phyloP scores from a whole-genome alignment of 208 protist genomes.

The Crithidia sp. region DNA sequence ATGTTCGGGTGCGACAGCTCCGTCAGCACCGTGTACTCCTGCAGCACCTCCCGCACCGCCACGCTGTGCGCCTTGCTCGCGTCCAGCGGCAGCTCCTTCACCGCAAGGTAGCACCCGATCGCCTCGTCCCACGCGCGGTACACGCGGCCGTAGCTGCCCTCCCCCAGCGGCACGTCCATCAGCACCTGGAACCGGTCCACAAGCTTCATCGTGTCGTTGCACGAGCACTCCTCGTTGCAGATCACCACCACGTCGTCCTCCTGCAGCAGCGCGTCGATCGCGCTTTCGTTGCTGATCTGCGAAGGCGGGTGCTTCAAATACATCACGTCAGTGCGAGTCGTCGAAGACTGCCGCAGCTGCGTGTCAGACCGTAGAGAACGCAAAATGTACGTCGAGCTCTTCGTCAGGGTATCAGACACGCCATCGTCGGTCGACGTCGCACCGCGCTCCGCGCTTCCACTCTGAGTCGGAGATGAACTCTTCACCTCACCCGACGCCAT shows the following conservation, averaged over 20 bases:
- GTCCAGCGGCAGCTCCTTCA: slow-evolving; percentile 68
- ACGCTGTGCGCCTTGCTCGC: slow-evolving; percentile 25
- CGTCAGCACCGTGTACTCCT: slow-evolving; percentile 77
- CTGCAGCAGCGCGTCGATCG: slow-evolving; percentile 47
- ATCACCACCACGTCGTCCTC: slow-evolving; percentile 66
- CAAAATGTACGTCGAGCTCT: slow-evolving; percentile 15
- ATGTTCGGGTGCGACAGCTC: slow-evolving; percentile 70
- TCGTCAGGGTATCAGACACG: background rate
- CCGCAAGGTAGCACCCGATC: slow-evolving; percentile 60
- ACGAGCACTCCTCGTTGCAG: slow-evolving; percentile 57
- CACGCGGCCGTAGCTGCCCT: slow-evolving; percentile 61
- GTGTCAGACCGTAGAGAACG: slow-evolving; percentile 9
- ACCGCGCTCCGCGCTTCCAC: background rate
- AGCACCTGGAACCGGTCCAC: slow-evolving; percentile 60
- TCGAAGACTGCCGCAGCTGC: background rate
- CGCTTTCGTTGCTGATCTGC: slow-evolving; percentile 11
- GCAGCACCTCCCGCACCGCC: slow-evolving; percentile 54
- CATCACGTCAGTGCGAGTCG: slow-evolving; percentile 2
- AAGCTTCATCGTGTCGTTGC: slow-evolving; percentile 50
- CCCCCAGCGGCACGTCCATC: slow-evolving; percentile 37
- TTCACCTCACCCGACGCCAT: background rate
- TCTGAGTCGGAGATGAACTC: background rate
- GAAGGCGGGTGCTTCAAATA: background rate
- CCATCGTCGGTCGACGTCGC: background rate
- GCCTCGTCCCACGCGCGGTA: slow-evolving; percentile 69